These are phyloP conservation scores for Teunomyces pallodes DNA, from an alignment of 805 yeast genomes.

Conservation along the genomic window DNA sequence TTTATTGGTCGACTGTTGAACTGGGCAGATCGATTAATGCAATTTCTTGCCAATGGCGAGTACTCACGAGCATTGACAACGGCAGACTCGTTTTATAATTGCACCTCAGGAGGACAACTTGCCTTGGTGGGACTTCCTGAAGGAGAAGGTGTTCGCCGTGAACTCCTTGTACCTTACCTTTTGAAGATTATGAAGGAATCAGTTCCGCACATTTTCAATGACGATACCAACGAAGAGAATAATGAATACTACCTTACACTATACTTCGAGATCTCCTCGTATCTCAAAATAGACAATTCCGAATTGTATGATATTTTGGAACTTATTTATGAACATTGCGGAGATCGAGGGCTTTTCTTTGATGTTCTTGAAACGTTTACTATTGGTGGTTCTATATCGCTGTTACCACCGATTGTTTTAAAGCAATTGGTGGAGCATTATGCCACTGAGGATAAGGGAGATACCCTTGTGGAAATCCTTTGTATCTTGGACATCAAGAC, in stretches of 20 bases:
- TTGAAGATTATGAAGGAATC: constrained; percentile 56
- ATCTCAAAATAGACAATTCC: constrained; percentile 2
- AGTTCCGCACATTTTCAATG: constrained; percentile 37
- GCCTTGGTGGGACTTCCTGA: constrained; percentile 58
- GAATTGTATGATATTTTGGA: constrained; percentile 16
- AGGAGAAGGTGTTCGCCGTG: constrained; percentile 41
- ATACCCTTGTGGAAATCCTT: constrained; percentile 60
- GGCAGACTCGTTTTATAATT: constrained; percentile 50
- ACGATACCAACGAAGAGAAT: constrained; percentile 11
- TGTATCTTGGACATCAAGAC: constrained; percentile 65
- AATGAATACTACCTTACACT: constrained; percentile 16
- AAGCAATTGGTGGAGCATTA: constrained; percentile 58
- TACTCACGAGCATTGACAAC: constrained; percentile 56
- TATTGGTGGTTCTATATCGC: constrained; percentile 40
- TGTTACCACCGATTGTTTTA: constrained; percentile 62
- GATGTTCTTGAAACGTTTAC: constrained; percentile 52
- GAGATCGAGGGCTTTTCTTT: constrained; percentile 43
- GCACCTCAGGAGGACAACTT: constrained; percentile 45
- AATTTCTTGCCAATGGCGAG: constrained; percentile 44
- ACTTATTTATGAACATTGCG: constrained; percentile 24
- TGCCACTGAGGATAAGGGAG: constrained; percentile 39
- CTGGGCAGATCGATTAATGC: constrained; percentile 67
- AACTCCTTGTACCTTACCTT: constrained; percentile 51
- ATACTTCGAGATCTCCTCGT: constrained; percentile 16
- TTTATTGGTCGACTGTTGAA: constrained; percentile 58